Conservation (phyloP, 495 filamentous ascomycete genomes). For the Thozetella sp. region DNA sequence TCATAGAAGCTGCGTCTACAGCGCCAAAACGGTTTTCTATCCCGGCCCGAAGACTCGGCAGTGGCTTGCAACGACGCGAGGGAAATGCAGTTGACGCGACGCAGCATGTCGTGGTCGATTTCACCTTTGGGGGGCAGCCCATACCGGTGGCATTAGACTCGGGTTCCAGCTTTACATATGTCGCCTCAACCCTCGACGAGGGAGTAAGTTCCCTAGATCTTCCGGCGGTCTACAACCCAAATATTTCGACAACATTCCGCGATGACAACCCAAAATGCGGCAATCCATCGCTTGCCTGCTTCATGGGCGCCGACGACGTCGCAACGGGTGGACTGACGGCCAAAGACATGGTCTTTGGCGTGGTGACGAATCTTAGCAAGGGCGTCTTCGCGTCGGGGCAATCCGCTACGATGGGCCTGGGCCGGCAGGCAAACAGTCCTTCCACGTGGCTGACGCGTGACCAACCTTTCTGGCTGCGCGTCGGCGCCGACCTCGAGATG, state of each 20-base stretch:
- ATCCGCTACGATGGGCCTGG: neutral
- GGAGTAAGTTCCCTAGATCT: neutral
- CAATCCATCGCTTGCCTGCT: neutral
- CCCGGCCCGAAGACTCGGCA: neutral
- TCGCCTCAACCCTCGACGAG: neutral
- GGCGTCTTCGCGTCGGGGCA: neutral
- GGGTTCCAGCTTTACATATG: neutral
- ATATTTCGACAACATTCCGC: neutral
- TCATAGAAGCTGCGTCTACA: neutral
- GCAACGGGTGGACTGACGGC: neutral
- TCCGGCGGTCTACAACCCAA: neutral
- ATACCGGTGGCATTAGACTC: neutral
- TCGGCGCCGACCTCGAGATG: neutral
- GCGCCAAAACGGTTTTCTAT: neutral
- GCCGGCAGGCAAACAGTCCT: neutral
- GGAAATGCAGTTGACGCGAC: neutral
- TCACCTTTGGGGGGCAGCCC: neutral
- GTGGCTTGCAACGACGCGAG: neutral
- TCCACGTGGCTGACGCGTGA: neutral
- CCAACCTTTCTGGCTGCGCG: neutral
- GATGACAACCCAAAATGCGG: neutral
- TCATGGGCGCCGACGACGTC: neutral
- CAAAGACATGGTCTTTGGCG: neutral
- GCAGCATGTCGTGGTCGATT: neutral
- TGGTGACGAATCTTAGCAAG: neutral